phyloP scores from a whole-genome alignment of 2,329 filamentous ascomycete species.

The Colletotrichum simmondsii region DNA sequence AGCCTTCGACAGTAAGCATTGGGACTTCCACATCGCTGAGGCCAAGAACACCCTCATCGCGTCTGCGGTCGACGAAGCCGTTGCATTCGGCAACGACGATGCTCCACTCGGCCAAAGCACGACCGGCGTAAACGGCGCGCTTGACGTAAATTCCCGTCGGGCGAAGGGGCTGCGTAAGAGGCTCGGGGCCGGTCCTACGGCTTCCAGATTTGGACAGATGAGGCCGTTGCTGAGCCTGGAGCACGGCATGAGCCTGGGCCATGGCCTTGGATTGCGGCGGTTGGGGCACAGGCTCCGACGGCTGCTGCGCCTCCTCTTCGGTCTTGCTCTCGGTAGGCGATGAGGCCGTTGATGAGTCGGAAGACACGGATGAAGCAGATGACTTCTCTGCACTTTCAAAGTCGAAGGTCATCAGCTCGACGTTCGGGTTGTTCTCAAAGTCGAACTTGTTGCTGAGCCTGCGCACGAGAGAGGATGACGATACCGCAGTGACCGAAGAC shows the following conservation, averaged over 20 bases:
- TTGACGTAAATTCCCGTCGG: constrained; percentile 57
- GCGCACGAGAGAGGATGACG: constrained; percentile 27
- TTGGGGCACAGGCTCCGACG: constrained; percentile 36
- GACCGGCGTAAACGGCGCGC: constrained; percentile 72
- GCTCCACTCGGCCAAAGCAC: constrained; percentile 82
- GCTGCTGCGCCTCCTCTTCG: constrained; percentile 40
- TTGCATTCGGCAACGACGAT: constrained; percentile 82
- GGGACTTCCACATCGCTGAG: constrained; percentile 74
- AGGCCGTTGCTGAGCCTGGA: constrained; percentile 26
- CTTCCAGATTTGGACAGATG: constrained; percentile 35
- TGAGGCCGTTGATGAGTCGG: constrained; percentile 18
- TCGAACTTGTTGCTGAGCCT: constrained; percentile 35
- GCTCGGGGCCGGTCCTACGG: constrained; percentile 39
- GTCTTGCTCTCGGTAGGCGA: constrained; percentile 20
- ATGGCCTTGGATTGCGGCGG: constrained; percentile 35
- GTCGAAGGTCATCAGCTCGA: constrained; percentile 29
- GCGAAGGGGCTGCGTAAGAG: constrained; percentile 55
- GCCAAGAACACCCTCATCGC: constrained; percentile 75
- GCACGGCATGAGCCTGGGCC: constrained; percentile 24
- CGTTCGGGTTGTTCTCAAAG: constrained; percentile 23
- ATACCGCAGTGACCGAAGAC: constrained; percentile 33
- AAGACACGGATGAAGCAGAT: constrained; percentile 26
- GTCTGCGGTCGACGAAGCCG: constrained; percentile 81
- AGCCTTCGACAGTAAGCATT: constrained; percentile 53
- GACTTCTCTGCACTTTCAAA: constrained; percentile 24